Evolutionary conservation across 2,329 filamentous ascomycete genomes (phyloP), one percentile per base, ranked within the genome.

Genomic region (Podosphaera xanthii): DNA sequence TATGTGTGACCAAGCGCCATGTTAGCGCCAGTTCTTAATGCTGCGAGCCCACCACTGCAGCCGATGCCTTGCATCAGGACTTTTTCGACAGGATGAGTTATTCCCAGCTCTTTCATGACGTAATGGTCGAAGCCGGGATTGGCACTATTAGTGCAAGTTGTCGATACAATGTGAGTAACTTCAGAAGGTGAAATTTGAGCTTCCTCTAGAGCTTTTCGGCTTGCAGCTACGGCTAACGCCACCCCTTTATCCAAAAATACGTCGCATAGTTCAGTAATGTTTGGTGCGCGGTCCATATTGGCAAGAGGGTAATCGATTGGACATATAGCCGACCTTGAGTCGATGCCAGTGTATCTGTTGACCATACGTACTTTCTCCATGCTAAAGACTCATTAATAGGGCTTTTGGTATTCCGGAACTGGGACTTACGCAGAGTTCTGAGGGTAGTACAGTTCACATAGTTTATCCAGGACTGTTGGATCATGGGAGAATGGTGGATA

Each of bases 51-150:
- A 38, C 82, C 82, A 42, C 77, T 77, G 67, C 82, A 86, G 10
- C 82, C 82, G 12, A 85, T 74, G 2, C 82, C 82, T 65, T 84
- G 81, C 14, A 86, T 72, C 3, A 85, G 72, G 4, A 82, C 77
- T 65, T 81, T 83, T 64, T 86, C 80, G 2, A 82, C 75, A n/a
- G 71, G 71, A 40, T 75, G 72, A n/a, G 72, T 71, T 36, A 84
- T 72, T 0, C 79, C 79, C 2, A 86, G 70, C 3, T 73, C 71
- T 65, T 78, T 80, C 58, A 76, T 76, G 33, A 85, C 78, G 62
- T 74, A 82, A 67, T 84, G 79, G 63, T 85, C 82, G 66, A 80
- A 85, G 1, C 82, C 82, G 0, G 82, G 82, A 66, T 84, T 85
- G 14, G 81, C 80, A 62, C 80, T 83, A 67, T 85, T 79, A 7